A percentile compares a stretch with the other conserved stretches of the same genome.
Conservation (phyloP, 164 flowering plant species). For the Berberis vulgaris region DNA sequence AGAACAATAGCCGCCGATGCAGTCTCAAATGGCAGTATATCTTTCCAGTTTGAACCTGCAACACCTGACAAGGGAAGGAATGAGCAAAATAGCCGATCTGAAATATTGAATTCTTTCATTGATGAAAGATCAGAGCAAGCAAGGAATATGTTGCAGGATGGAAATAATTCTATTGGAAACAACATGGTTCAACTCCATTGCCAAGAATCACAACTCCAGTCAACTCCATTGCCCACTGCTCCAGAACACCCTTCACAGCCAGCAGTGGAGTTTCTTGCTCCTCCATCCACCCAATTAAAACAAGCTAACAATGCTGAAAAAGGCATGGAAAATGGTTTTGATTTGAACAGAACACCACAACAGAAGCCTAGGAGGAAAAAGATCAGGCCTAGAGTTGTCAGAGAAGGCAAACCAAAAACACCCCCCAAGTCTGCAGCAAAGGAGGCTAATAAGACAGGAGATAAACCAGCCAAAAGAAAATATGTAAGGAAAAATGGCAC, state of each 20-base stretch:
- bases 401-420: constrained; percentile 50
- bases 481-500: constrained; percentile 35
- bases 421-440: constrained; percentile 28
- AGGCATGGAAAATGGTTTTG: constrained; percentile 22
- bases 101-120: no score
- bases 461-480: constrained; percentile 41
- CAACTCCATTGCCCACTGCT: constrained; percentile 15
- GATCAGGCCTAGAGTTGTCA: constrained; percentile 54
- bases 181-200: constrained; percentile 7
- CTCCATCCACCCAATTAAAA: constrained; percentile 11
- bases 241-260: constrained; percentile 7
- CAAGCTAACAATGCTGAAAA: constrained; percentile 29
- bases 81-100: no score
- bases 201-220: constrained; percentile 11
- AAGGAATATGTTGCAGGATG: neutral
- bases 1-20: constrained; percentile 10
- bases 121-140: constrained; percentile 10
- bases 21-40: constrained; percentile 6
- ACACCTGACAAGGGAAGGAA: no score
- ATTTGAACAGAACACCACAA: constrained; percentile 48
- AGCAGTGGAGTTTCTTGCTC: constrained; percentile 15
- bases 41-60: neutral
- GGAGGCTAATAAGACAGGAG: constrained; percentile 12
- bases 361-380: constrained; percentile 56
- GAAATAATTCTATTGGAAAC: neutral